Conservation (phyloP, 345 rosid species). For the Passiflora organensis region DNA sequence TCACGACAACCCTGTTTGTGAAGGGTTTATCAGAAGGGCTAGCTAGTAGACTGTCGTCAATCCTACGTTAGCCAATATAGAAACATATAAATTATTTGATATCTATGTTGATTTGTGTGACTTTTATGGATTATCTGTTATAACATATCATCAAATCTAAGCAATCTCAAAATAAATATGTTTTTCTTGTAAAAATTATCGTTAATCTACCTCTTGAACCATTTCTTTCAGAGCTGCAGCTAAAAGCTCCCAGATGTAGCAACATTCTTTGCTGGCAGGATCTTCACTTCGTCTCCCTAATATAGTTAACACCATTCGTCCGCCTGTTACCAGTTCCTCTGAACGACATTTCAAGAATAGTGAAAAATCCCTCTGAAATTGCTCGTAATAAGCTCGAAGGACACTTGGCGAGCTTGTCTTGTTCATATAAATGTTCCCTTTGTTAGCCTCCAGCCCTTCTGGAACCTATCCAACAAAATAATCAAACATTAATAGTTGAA, state of each 20-base stretch:
- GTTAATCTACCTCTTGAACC: slow-evolving; percentile 39
- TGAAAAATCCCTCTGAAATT: slow-evolving; percentile 42
- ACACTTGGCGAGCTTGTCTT: slow-evolving; percentile 38
- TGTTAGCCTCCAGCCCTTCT: slow-evolving; percentile 34
- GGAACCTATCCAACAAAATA: slow-evolving; percentile 34
- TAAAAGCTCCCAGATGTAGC: slow-evolving; percentile 49
- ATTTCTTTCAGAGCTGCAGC: slow-evolving; percentile 42
- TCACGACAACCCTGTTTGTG: too few relatives aligned
- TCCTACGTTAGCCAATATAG: too few relatives aligned
- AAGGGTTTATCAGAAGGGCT: too few relatives aligned
- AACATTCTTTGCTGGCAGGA: slow-evolving; percentile 41
- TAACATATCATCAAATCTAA: too few relatives aligned
- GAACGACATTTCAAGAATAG: slow-evolving; percentile 40
- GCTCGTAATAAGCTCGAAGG: slow-evolving; percentile 36
- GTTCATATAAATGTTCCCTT: slow-evolving; percentile 48
- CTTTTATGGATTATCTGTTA: too few relatives aligned
- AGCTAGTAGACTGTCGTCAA: too few relatives aligned
- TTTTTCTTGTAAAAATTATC: background rate
- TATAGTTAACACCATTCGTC: slow-evolving; percentile 47
- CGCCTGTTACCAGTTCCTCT: slow-evolving; percentile 39
- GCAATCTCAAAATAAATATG: too few relatives aligned
- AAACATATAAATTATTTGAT: too few relatives aligned
- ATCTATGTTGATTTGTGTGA: too few relatives aligned
- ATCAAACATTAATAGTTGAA: too few relatives aligned
- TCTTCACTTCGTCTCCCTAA: slow-evolving; percentile 45